Evolutionary conservation across 2,329 filamentous ascomycete genomes (phyloP), one percentile per base, ranked within the genome.

Genomic region (Trichophyton equinum): DNA sequence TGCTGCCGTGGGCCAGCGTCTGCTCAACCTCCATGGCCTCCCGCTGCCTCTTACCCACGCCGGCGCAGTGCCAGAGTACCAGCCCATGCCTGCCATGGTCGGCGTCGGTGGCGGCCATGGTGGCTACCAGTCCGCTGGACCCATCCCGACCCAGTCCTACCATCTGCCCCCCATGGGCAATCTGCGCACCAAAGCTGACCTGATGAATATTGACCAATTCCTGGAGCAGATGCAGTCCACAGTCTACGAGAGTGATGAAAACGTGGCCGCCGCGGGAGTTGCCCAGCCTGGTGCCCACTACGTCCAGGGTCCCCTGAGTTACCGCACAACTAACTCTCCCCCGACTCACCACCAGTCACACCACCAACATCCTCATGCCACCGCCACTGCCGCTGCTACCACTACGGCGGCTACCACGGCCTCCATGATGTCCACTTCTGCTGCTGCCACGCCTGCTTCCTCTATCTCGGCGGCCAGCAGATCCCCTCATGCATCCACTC

Each of bases 171-270:
- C 91, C 8, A 90, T 95, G 79, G 85, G 85, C 56, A 95, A 91
- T 68, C 81, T 95, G 61, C 86, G 92, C 70, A 96, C 91, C 57
- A 96, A 97, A 81, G 91, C 85, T 72, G 94, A 99, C 72, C 80
- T 99, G 49, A 79, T 95, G 72, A 91, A 95, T 72, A 91, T 97
- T 69, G 94, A 97, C 73, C 88, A 91, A 70, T 89, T 97, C 73
- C 83, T 99, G 60, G 91, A 96, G 76, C 90, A 96, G 76, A 92
- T 97, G 81, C 91, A 96, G 76, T 86, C 87, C 65, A 96, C 92
- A 53, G 90, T 97, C 57, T 97, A 97, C 72, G 94, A 97, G 76
- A 95, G 87, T 73, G 86, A 91, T 60, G 89, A 85, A 68, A 86
- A 91, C 58, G 86, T 90, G 36, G 89, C 89, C 1, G 84, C 85